Percentiles rank a stretch among this genome's conserved stretches.
phyloP scores from a whole-genome alignment of 768 basidiomycete species.

The Daedaleopsis nitida region DNA sequence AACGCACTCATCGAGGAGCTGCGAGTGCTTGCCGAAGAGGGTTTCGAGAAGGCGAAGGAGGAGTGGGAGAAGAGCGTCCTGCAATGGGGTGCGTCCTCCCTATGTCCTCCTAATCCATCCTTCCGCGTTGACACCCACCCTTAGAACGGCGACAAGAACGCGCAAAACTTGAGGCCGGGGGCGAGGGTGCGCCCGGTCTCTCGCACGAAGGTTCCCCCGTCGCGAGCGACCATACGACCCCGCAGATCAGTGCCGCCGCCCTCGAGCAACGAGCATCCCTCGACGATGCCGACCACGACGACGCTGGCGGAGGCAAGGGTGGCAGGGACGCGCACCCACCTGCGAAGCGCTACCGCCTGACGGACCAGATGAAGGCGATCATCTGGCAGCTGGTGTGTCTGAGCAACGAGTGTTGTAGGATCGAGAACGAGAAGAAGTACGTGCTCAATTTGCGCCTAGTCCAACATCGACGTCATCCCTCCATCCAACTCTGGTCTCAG shows the following conservation, averaged over 20 bases:
- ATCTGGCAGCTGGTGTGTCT: slow-evolving; percentile 82
- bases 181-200: slow-evolving; percentile 31
- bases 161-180: slow-evolving; percentile 36
- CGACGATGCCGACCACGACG: slow-evolving; percentile 31
- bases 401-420: slow-evolving; percentile 80
- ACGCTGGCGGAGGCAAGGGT: slow-evolving; percentile 32
- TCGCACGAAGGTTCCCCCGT: slow-evolving; percentile 39
- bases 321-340: slow-evolving; percentile 58
- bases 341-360: slow-evolving; percentile 74
- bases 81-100: slow-evolving; percentile 60
- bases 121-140: background rate
- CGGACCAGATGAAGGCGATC: slow-evolving; percentile 75
- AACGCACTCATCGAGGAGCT: slow-evolving; percentile 69
- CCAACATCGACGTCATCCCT: too few species aligned
- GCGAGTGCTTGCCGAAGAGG: slow-evolving; percentile 57
- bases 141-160: slow-evolving; percentile 50
- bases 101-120: background rate
- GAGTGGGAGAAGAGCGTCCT: slow-evolving; percentile 74
- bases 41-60: slow-evolving; percentile 68
- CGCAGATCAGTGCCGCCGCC: slow-evolving; percentile 6
- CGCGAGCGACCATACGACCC: slow-evolving; percentile 25
- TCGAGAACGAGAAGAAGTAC: slow-evolving; percentile 68
- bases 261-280: slow-evolving; percentile 15
- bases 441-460: too few species aligned
- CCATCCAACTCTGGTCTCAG: background rate